Evolutionary conservation across 2,329 filamentous ascomycete genomes (phyloP).

Genomic region (Colletotrichum noveboracense): DNA sequence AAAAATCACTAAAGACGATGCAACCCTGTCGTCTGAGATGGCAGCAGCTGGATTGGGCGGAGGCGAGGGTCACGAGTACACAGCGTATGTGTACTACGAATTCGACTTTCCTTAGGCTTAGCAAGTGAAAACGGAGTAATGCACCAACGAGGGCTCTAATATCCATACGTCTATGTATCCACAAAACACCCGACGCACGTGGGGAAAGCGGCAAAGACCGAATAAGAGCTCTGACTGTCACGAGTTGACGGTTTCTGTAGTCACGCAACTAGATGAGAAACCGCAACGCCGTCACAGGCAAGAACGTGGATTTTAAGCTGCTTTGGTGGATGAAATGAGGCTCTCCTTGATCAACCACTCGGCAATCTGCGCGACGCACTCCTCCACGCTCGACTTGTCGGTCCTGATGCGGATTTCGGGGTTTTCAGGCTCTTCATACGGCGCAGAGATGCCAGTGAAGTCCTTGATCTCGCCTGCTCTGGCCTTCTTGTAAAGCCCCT

Average conservation of each 20-base stretch:
- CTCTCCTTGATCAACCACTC: constrained; percentile 77
- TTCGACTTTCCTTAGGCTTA: constrained; percentile 70
- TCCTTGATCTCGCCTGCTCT: constrained; percentile 93
- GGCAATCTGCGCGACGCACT: constrained; percentile 85
- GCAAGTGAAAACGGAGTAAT: background rate
- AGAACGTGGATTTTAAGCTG: constrained; percentile 20
- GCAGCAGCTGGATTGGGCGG: constrained; percentile 73
- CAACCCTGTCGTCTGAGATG: constrained; percentile 79
- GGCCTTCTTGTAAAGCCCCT: constrained; percentile 98
- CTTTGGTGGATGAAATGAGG: constrained; percentile 48
- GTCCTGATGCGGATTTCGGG: constrained; percentile 90
- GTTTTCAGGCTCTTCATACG: constrained; percentile 87
- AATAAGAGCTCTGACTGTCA: background rate
- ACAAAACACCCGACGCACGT: background rate
- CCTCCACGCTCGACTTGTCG: constrained; percentile 82
- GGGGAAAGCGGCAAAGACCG: background rate
- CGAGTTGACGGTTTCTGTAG: background rate
- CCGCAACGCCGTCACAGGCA: background rate
- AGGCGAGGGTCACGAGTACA: constrained; percentile 83
- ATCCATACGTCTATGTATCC: background rate
- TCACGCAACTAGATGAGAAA: background rate
- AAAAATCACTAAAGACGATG: constrained; percentile 88
- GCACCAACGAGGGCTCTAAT: background rate
- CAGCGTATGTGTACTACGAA: constrained; percentile 96
- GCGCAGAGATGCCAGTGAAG: constrained; percentile 94